Conservation (phyloP, 805 yeast genomes). For the Wickerhamiella spandovensis region DNA sequence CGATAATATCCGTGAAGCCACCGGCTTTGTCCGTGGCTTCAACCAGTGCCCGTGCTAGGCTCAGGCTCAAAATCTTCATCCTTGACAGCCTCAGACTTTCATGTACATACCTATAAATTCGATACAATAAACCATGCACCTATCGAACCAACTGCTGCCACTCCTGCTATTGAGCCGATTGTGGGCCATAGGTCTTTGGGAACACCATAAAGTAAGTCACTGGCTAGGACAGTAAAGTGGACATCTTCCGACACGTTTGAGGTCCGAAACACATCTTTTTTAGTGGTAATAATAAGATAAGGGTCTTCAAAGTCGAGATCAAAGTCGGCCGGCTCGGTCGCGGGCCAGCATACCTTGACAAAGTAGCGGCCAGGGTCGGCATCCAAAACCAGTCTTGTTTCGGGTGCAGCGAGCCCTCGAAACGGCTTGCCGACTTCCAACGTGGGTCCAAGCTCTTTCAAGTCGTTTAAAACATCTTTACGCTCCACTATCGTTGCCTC, state of each 20-base stretch:
- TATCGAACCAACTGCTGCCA: not conserved
- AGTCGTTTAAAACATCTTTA: not conserved
- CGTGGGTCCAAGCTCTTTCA: not conserved
- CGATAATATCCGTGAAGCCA: conserved; percentile 74
- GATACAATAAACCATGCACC: not conserved
- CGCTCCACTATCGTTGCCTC: conserved; percentile 2
- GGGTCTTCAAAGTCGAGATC: conserved; percentile 11
- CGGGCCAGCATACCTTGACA: conserved; percentile 26
- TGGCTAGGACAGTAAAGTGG: not conserved
- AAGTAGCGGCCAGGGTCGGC: conserved; percentile 16
- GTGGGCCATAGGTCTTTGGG: not conserved
- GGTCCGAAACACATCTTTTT: not conserved
- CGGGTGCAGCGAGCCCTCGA: not conserved
- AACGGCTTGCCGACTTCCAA: not conserved
- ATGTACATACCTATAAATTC: not conserved
- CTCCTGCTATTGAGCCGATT: not conserved
- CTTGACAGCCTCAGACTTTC: too few relatives aligned
- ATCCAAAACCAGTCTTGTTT: not conserved
- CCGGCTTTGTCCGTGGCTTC: conserved; percentile 73
- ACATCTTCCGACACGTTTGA: not conserved
- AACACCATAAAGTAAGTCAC: not conserved
- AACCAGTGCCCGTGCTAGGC: conserved; percentile 36
- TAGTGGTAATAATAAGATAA: not conserved
- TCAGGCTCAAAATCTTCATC: too few relatives aligned
- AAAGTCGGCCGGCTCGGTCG: conserved; percentile 21